Base-by-base conservation (phyloP, 2,329 filamentous ascomycete species). In the Fusarium longipes region DNA sequence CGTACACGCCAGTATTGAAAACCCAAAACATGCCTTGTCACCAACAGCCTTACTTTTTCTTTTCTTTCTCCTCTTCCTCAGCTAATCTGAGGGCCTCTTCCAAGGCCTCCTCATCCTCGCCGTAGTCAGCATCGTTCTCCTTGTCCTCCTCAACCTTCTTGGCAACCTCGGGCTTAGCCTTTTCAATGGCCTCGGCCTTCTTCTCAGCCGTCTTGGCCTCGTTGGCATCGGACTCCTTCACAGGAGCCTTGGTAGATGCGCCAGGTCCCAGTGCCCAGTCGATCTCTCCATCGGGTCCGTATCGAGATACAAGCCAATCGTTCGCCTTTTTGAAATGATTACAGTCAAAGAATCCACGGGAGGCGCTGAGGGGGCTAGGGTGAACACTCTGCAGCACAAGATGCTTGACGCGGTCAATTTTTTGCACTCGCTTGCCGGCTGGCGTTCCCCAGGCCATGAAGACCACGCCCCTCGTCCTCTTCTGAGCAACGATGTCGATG, bases 371-470 rank as follows among this genome's bases (percentile, higher is more conserved):
- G n/a, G 96, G 96, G 77, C 93, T 97, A 0, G 96, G 96, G 80
- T 99, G 96, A 48, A 94, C 93, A 73, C 89, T 91, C 79, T 91
- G 89, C 68, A 99, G 82, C 35, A 99, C 92, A 43, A 93, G 84
- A 80, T 99, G 95, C 73, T 86, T 89, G 67, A 87, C 83, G 49
- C 79, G 82, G 74, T 96, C 91, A 51, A 98, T 84, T 70, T 89
- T 91, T 39, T 85, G 81, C 22, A 96, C 92, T 56, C 94, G 84
- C 81, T 93, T 91, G 56, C 89, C 91, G 0, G 96, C 96, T 2
- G 93, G 92, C 8, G 84, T 89, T 17, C 96, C 96, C 96, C 96
- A 99, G 1, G 95, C 95, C 78, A 99, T 82, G 76, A 97, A 99
- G 6, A 97, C 96, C 2, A 99, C 95, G 3, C 96, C 96, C 27